A percentile compares a stretch with the other conserved stretches of the same genome.
These are phyloP conservation scores for Yamadazyma scolyti DNA, from an alignment of 805 yeast species.

Conservation along the genomic window DNA sequence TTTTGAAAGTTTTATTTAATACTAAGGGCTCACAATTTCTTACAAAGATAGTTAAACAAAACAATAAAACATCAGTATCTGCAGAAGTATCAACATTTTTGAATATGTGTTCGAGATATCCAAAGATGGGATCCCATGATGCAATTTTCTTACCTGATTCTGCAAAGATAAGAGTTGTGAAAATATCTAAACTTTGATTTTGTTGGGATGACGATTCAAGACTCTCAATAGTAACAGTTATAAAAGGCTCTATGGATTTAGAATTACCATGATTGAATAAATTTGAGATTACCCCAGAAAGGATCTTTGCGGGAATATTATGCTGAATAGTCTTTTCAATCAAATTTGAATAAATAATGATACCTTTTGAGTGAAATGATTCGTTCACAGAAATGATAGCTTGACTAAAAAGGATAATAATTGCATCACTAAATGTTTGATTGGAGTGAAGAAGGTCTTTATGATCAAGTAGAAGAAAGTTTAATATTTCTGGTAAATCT, in stretches of 20 bases:
- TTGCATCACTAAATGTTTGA: constrained; percentile 51
- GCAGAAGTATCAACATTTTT: constrained; percentile 1
- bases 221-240: constrained; percentile 2
- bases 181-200: constrained; percentile 28
- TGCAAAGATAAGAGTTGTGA: constrained; percentile 53
- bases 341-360: constrained; percentile 44
- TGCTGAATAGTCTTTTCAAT: constrained; percentile 18
- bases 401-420: constrained; percentile 64
- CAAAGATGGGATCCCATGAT: constrained; percentile 43
- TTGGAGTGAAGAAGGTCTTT: constrained; percentile 28
- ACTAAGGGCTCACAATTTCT: constrained; percentile 53
- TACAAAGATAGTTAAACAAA: constrained; percentile 46
- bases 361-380: constrained; percentile 71
- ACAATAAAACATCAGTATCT: constrained; percentile 18
- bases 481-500: constrained; percentile 44
- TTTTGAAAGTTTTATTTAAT: constrained; percentile 41
- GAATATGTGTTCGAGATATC: constrained; percentile 11
- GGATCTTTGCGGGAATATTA: constrained; percentile 25
- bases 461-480: constrained; percentile 36
- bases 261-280: constrained; percentile 50
- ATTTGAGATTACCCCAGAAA: constrained; percentile 56
- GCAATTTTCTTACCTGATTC: constrained; percentile 66
- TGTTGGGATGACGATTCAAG: background rate
- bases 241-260: constrained; percentile 8
- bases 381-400: constrained; percentile 69